A percentile compares a stretch with the other conserved stretches of the same genome.
phyloP scores from a whole-genome alignment of 495 filamentous ascomycete species.

The Aspergillus leporis region DNA sequence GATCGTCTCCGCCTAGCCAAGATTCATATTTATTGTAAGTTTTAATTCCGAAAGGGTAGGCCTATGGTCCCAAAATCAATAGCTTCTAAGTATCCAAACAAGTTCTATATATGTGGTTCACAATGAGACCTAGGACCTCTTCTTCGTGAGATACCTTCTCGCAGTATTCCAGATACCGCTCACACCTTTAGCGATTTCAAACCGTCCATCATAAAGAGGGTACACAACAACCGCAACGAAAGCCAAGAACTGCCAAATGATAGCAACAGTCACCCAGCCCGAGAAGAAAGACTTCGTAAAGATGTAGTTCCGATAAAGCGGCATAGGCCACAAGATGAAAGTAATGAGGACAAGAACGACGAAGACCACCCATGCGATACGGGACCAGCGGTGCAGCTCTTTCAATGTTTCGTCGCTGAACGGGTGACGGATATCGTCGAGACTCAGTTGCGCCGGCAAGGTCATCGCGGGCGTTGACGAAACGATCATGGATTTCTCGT shows the following conservation, averaged over 20 bases:
- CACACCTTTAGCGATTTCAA: slow-evolving; percentile 12
- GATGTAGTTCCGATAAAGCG: slow-evolving; percentile 45
- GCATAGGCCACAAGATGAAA: slow-evolving; percentile 44
- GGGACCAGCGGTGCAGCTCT: slow-evolving; percentile 36
- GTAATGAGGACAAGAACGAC: slow-evolving; percentile 41
- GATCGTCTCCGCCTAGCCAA: no score
- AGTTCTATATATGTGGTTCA: no score
- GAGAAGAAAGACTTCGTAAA: slow-evolving; percentile 49
- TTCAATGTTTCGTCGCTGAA: slow-evolving; percentile 33
- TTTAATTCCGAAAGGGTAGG: no score
- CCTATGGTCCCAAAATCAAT: no score
- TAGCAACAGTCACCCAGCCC: slow-evolving; percentile 45
- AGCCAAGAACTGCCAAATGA: slow-evolving; percentile 49
- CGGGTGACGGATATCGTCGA: slow-evolving; percentile 36
- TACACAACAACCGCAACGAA: slow-evolving; percentile 45
- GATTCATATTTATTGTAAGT: no score
- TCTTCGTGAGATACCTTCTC: background rate
- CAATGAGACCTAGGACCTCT: background rate
- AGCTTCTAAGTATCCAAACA: no score
- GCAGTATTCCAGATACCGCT: background rate
- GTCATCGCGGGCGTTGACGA: background rate
- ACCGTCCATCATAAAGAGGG: slow-evolving; percentile 48
- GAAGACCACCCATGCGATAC: slow-evolving; percentile 41
- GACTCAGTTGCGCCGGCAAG: slow-evolving; percentile 8
- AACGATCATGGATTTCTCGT: slow-evolving; percentile 11